Evolutionary conservation across 1,284 basidiomycete species (phyloP).

Genomic region (Phylloboletellus chloephorus): DNA sequence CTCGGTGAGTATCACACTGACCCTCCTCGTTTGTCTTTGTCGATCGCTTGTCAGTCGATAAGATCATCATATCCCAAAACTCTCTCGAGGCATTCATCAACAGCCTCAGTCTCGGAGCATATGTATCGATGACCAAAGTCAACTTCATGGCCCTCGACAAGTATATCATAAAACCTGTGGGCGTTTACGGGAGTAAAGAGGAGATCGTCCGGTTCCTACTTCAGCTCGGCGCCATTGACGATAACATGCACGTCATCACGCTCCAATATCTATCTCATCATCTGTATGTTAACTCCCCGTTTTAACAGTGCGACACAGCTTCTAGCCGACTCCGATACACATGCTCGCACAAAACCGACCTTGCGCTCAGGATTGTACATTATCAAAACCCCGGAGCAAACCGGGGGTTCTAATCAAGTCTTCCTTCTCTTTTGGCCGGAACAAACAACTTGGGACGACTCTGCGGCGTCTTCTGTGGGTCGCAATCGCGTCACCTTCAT

Average conservation of each 20-base stretch:
- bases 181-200: slow-evolving; percentile 50
- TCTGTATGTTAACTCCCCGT: background rate
- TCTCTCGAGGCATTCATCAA: slow-evolving; percentile 44
- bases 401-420: slow-evolving; percentile 23
- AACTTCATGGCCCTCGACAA: slow-evolving; percentile 47
- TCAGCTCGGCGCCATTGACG: slow-evolving; percentile 33
- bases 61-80: slow-evolving; percentile 51
- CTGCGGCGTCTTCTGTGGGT: slow-evolving; percentile 38
- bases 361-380: slow-evolving; percentile 52
- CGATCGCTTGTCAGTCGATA: slow-evolving; percentile 40
- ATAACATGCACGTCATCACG: slow-evolving; percentile 31
- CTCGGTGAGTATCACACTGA: slow-evolving; percentile 35
- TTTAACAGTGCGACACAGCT: slow-evolving; percentile 17
- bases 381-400: slow-evolving; percentile 16
- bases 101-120: slow-evolving; percentile 41
- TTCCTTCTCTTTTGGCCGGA: slow-evolving; percentile 61
- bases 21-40: slow-evolving; percentile 2
- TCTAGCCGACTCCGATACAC: slow-evolving; percentile 20
- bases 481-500: slow-evolving; percentile 58
- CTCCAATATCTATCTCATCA: rapidly evolving
- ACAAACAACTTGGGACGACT: slow-evolving; percentile 54
- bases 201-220: slow-evolving; percentile 44
- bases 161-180: slow-evolving; percentile 42
- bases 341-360: slow-evolving; percentile 22
- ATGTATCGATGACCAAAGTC: slow-evolving; percentile 44